Percentiles rank a stretch among this genome's conserved stretches.
Evolutionary conservation across 305 asterid genomes (phyloP).

Genomic region (Plantago rigida): DNA sequence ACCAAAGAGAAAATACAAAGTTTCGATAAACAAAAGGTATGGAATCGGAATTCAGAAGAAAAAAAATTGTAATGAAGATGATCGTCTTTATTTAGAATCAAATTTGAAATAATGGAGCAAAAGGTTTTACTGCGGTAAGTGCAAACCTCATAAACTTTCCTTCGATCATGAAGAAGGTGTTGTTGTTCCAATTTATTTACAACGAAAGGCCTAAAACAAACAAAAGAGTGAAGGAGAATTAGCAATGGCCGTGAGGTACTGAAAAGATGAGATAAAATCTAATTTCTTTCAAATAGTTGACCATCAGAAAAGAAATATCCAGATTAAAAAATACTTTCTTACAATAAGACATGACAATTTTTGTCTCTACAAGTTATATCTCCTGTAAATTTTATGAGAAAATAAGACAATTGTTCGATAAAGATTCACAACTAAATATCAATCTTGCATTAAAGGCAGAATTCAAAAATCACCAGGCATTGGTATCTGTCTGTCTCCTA

Average conservation of each 20-base stretch:
- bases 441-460: neutral
- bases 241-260: neutral
- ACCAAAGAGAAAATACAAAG: neutral
- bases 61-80: neutral
- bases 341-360: slow-evolving; percentile 14
- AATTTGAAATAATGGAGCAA: neutral
- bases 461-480: neutral
- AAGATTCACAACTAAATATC: too few species aligned
- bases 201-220: slow-evolving; percentile 54
- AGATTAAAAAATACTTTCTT: slow-evolving; percentile 8
- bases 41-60: neutral
- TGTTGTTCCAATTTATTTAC: slow-evolving; percentile 88
- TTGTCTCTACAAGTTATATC: slow-evolving; percentile 1
- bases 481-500: neutral
- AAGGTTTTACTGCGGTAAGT: neutral
- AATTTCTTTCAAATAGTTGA: neutral
- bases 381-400: neutral
- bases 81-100: neutral
- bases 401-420: neutral
- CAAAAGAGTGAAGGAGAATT: too few species aligned
- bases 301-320: slow-evolving; percentile 9
- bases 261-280: neutral
- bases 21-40: neutral
- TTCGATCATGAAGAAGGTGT: slow-evolving; percentile 88
- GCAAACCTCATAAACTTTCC: slow-evolving; percentile 84